Conservation (phyloP, 345 rosid species). For the Murraya paniculata region DNA sequence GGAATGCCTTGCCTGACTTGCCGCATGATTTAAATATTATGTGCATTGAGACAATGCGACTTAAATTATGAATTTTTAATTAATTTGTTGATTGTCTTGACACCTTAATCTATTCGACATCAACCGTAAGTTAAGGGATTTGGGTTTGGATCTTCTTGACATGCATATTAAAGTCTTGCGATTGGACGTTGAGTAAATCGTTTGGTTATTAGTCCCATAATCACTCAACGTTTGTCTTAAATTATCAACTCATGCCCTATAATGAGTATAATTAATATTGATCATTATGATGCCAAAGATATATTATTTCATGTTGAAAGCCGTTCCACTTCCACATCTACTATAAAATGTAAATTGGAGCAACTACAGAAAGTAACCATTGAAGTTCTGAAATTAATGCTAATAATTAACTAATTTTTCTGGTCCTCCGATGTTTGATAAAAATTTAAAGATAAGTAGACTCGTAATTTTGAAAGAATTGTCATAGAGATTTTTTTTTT, state of each 20-base stretch:
- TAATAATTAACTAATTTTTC: too few species aligned
- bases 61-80: not conserved
- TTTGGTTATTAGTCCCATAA: not conserved
- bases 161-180: not conserved
- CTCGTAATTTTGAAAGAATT: too few species aligned
- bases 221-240: not conserved
- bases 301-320: not conserved
- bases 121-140: constrained; percentile 10
- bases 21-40: not conserved
- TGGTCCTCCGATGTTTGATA: too few species aligned
- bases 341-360: too few species aligned
- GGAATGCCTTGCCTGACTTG: not conserved
- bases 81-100: not conserved
- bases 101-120: not conserved
- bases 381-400: too few species aligned
- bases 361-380: too few species aligned
- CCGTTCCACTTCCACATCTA: too few species aligned
- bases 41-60: not conserved
- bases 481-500: too few species aligned
- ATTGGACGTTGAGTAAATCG: not conserved
- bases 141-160: constrained; percentile 5
- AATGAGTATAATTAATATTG: not conserved
- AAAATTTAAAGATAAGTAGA: too few species aligned
- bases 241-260: not conserved
- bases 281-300: not conserved